These are phyloP conservation scores for Musa troglodytarum DNA, from an alignment of 176 grass and related monocot species.

Conservation along the genomic window DNA sequence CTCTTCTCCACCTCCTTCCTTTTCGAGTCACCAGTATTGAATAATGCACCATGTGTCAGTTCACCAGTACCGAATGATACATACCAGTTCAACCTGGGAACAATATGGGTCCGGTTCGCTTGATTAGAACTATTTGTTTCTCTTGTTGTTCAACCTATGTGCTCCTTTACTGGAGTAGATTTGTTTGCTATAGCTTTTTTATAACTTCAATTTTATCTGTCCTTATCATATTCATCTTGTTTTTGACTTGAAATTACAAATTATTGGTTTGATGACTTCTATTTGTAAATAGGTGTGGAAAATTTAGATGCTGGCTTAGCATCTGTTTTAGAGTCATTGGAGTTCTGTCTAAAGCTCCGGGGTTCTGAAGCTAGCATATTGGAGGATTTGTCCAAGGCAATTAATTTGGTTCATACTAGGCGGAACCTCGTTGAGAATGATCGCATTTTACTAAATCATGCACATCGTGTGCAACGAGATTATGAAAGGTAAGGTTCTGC, in stretches of 20 bases:
- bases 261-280: constrained; percentile 11
- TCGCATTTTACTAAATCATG: constrained; percentile 77
- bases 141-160: too few relatives aligned
- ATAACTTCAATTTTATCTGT: not conserved
- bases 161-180: too few relatives aligned
- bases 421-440: constrained; percentile 84
- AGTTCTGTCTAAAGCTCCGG: constrained; percentile 81
- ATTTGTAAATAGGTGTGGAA: constrained; percentile 55
- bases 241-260: not conserved
- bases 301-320: constrained; percentile 69
- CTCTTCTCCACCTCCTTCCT: too few relatives aligned
- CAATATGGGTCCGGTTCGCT: too few relatives aligned
- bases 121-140: too few relatives aligned
- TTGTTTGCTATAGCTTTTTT: not conserved
- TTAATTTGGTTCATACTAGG: constrained; percentile 62
- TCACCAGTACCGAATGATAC: too few relatives aligned
- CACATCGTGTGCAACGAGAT: constrained; percentile 82
- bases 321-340: constrained; percentile 75
- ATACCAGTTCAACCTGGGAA: too few relatives aligned
- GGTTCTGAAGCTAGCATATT: constrained; percentile 92
- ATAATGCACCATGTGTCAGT: too few relatives aligned
- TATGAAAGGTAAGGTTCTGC: constrained; percentile 66
- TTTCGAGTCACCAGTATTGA: too few relatives aligned
- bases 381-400: constrained; percentile 89
- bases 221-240: not conserved